Evolutionary conservation across 768 basidiomycete species (phyloP).

Genomic region (Calocybe indica): DNA sequence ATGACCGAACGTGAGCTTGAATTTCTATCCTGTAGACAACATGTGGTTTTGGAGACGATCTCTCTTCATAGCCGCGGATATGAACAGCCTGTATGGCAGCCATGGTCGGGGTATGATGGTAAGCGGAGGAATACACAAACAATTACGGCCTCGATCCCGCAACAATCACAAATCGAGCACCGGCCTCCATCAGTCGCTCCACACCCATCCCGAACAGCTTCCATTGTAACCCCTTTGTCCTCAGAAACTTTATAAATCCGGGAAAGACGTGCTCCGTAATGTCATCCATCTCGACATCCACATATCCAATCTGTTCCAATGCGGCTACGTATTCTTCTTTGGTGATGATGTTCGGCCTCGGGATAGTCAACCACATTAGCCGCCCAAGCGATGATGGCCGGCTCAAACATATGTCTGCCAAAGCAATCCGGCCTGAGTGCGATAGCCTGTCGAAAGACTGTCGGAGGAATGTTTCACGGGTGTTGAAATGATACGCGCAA

Average conservation of each 20-base stretch:
- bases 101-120: conserved; percentile 27
- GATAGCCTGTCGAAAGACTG: conserved; percentile 42
- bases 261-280: conserved; percentile 55
- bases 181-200: conserved; percentile 27
- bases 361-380: conserved; percentile 26
- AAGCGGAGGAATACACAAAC: conserved; percentile 2
- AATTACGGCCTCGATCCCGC: conserved; percentile 19
- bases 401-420: conserved; percentile 58
- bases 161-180: conserved; percentile 47
- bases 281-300: conserved; percentile 48
- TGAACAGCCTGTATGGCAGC: conserved; percentile 74
- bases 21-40: conserved; percentile 80
- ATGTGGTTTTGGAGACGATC: conserved; percentile 67
- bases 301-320: conserved; percentile 46
- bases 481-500: conserved; percentile 64
- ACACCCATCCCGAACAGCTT: conserved; percentile 33
- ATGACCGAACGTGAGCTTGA: conserved; percentile 83
- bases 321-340: conserved; percentile 34
- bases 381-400: conserved; percentile 17
- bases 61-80: conserved; percentile 65
- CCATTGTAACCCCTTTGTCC: conserved; percentile 36
- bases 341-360: conserved; percentile 42
- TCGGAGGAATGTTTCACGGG: conserved; percentile 43
- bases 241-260: conserved; percentile 45
- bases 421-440: conserved; percentile 46